Evolutionary conservation across 257 asterid genomes (phyloP).

Genomic region (Petunia secreta): DNA sequence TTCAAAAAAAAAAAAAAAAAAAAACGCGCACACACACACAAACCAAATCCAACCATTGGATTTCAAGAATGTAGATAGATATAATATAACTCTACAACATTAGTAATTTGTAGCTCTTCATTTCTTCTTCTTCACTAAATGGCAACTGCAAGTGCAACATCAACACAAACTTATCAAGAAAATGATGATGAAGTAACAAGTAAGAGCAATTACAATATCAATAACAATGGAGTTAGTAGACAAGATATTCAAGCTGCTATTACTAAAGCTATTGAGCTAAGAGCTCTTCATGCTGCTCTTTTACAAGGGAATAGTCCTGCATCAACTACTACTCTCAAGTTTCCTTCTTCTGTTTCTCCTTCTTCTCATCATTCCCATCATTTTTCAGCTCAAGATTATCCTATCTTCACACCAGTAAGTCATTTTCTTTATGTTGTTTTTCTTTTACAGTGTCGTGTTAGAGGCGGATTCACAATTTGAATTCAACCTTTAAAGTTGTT

Average conservation of each 20-base stretch:
- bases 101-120: background rate
- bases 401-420: slow-evolving; percentile 92
- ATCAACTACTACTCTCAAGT: slow-evolving; percentile 26
- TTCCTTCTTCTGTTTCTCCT: slow-evolving; percentile 63
- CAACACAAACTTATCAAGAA: slow-evolving; percentile 34
- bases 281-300: slow-evolving; percentile 88
- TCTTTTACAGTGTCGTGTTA: background rate
- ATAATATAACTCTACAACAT: background rate
- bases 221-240: slow-evolving; percentile 44
- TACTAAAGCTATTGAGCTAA: slow-evolving; percentile 84
- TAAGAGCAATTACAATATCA: slow-evolving; percentile 14
- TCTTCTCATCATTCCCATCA: slow-evolving; percentile 57
- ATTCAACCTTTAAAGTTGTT: background rate
- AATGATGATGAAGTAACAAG: slow-evolving; percentile 24
- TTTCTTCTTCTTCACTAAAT: slow-evolving; percentile 32
- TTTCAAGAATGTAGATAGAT: slow-evolving; percentile 27
- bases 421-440: background rate
- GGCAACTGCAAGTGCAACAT: slow-evolving; percentile 41
- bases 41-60: slow-evolving; percentile 52
- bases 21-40: background rate
- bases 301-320: slow-evolving; percentile 67
- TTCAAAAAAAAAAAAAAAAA: background rate
- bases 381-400: slow-evolving; percentile 87
- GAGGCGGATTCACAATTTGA: background rate
- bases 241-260: slow-evolving; percentile 70